A percentile compares a stretch with the other conserved stretches of the same genome.
These are phyloP conservation scores for Aspergillus indologenus DNA, from an alignment of 495 filamentous ascomycete species.

Conservation along the genomic window DNA sequence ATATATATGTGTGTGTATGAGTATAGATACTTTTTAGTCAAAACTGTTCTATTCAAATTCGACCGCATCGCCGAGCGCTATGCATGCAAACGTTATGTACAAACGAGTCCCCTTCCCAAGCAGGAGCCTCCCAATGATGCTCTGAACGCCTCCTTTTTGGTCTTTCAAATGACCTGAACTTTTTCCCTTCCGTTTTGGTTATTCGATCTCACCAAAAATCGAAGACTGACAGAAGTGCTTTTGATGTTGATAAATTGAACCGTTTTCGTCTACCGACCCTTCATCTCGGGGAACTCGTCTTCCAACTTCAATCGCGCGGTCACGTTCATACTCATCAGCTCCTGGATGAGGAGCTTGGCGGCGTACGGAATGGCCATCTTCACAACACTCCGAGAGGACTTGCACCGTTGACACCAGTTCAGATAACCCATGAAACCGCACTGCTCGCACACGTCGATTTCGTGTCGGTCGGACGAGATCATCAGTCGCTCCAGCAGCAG, in stretches of 20 bases:
- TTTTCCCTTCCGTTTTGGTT: slow-evolving; percentile 11
- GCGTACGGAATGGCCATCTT: slow-evolving; percentile 98
- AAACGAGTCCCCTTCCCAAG: neutral
- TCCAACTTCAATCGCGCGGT: slow-evolving; percentile 79
- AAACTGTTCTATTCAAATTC: neutral
- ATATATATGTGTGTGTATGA: too few relatives aligned
- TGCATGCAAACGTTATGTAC: slow-evolving; percentile 25
- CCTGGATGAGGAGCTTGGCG: slow-evolving; percentile 94
- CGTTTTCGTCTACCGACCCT: slow-evolving; percentile 28
- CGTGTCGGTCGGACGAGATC: slow-evolving; percentile 84
- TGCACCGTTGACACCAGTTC: slow-evolving; percentile 89
- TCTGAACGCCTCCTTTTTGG: neutral
- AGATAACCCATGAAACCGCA: slow-evolving; percentile 95
- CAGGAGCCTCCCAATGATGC: slow-evolving; percentile 9
- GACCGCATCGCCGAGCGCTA: slow-evolving; percentile 23
- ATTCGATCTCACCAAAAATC: neutral
- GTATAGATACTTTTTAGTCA: too few relatives aligned
- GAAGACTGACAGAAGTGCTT: neutral
- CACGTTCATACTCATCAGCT: slow-evolving; percentile 97
- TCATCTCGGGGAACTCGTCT: slow-evolving; percentile 77
- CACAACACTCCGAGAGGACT: slow-evolving; percentile 72
- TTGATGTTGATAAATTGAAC: neutral
- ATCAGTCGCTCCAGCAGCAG: slow-evolving; percentile 91
- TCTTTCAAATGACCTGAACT: slow-evolving; percentile 1
- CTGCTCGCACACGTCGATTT: slow-evolving; percentile 86